Conservation (phyloP, 371 early-diverging fungal genomes). For the Coemansia sp. region DNA sequence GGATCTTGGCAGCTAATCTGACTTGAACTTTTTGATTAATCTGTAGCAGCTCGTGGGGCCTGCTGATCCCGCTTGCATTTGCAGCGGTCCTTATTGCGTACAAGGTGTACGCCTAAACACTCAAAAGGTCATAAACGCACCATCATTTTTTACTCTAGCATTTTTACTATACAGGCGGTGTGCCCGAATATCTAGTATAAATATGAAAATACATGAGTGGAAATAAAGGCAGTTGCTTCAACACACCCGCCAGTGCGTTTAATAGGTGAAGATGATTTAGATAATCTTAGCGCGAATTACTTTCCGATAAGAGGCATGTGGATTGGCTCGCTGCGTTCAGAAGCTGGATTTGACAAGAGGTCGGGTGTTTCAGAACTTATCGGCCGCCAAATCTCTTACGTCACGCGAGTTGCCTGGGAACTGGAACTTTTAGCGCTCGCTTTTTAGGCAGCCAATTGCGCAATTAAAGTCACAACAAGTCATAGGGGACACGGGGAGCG, state of each 20-base stretch:
- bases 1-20: too few species aligned
- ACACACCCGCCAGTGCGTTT: too few species aligned
- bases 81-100: constrained; percentile 43
- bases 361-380: neutral
- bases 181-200: too few species aligned
- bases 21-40: neutral
- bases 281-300: too few species aligned
- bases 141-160: too few species aligned
- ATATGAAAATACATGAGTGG: too few species aligned
- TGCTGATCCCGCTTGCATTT: constrained; percentile 44
- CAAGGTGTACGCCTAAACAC: constrained; percentile 39
- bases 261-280: too few species aligned
- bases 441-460: neutral
- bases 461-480: neutral
- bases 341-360: neutral
- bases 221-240: too few species aligned
- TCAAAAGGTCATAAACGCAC: too few species aligned
- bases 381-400: neutral
- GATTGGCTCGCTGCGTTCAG: too few species aligned
- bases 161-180: too few species aligned
- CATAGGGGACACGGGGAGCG: neutral
- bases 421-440: neutral
- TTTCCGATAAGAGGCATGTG: too few species aligned
- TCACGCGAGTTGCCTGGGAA: neutral
- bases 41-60: constrained; percentile 39